phyloP scores from a whole-genome alignment of 345 rosid genomes.

The Salix koriyanagi region DNA sequence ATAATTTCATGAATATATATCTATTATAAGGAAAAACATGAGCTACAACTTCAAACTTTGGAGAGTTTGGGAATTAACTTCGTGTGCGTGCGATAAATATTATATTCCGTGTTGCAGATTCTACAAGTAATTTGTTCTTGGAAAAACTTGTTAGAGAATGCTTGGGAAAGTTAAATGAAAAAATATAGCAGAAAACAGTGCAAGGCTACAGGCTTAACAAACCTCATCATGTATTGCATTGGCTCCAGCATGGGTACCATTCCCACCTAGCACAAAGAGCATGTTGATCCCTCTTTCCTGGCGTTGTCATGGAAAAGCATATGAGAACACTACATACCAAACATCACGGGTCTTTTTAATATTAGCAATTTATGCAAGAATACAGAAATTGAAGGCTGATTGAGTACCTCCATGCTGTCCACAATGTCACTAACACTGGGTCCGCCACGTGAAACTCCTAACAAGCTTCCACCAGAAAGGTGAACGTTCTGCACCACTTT shows the following conservation, averaged over 20 bases:
- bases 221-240: constrained; percentile 97
- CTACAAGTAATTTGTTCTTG: not conserved
- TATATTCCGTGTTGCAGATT: not conserved
- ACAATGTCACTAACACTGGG: constrained; percentile 74
- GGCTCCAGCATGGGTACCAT: constrained; percentile 98
- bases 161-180: not conserved
- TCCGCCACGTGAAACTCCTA: constrained; percentile 93
- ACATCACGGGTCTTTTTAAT: constrained; percentile 2
- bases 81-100: not conserved
- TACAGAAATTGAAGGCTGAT: not conserved
- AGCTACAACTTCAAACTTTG: not conserved
- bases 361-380: not conserved
- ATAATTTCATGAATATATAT: too few relatives aligned
- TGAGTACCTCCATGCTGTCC: constrained; percentile 66
- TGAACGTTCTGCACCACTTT: constrained; percentile 95
- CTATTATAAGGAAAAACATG: too few relatives aligned
- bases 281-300: constrained; percentile 98
- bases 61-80: not conserved
- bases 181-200: not conserved
- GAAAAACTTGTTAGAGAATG: not conserved
- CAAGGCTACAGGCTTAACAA: not conserved
- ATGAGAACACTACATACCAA: constrained; percentile 2
- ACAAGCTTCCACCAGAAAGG: constrained; percentile 96
- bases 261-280: constrained; percentile 96
- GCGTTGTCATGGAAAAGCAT: constrained; percentile 16